These are phyloP conservation scores for Paraurostyla sp. DNA, from an alignment of 73 alveolate species.

Conservation along the genomic window DNA sequence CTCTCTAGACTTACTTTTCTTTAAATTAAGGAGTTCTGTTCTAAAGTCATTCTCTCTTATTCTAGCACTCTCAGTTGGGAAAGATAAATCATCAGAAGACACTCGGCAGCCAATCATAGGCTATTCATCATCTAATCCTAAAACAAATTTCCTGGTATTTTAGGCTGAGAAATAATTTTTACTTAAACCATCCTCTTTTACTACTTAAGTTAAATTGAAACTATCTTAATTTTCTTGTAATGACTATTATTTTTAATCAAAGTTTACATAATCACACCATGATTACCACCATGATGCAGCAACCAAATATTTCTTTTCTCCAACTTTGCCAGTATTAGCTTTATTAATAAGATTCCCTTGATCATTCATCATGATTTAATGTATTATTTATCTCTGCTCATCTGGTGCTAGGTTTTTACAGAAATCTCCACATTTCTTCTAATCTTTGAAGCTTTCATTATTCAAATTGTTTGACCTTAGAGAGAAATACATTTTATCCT, in stretches of 20 bases:
- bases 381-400: slow-evolving; percentile 23
- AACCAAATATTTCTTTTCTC: slow-evolving; percentile 52
- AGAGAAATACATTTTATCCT: not conserved
- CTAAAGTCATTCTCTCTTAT: not conserved
- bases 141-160: too few species aligned
- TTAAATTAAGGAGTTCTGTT: not conserved
- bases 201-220: not conserved
- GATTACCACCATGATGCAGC: slow-evolving; percentile 61
- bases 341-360: not conserved
- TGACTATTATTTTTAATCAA: not conserved
- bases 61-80: slow-evolving; percentile 3
- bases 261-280: slow-evolving; percentile 67
- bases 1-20: slow-evolving; percentile 17
- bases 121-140: not conserved
- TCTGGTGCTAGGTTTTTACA: slow-evolving; percentile 26
- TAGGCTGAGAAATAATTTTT: too few species aligned
- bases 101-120: not conserved
- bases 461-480: not conserved
- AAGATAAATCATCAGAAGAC: not conserved
- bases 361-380: slow-evolving; percentile 12
- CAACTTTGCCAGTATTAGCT: slow-evolving; percentile 31
- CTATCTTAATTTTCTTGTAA: not conserved
- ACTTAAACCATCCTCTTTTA: too few species aligned
- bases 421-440: slow-evolving; percentile 52
- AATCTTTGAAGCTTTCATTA: not conserved